These are phyloP conservation scores for Lepiota subincarnata DNA, from an alignment of 768 basidiomycete species.

Conservation along the genomic window DNA sequence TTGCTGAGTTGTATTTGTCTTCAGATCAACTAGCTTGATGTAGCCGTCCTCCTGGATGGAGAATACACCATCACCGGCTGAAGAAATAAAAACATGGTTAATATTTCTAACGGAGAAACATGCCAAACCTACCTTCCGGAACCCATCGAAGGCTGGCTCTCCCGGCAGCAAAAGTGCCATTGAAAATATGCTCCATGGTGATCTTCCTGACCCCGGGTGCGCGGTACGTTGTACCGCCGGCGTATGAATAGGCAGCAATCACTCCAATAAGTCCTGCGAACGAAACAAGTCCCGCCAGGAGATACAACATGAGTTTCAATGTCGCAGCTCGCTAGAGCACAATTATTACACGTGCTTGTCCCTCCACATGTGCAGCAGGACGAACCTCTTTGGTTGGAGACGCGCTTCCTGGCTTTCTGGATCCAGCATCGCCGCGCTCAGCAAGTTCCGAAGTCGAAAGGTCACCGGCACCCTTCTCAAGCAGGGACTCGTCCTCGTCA, in stretches of 20 bases:
- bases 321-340: slow-evolving; percentile 22
- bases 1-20: slow-evolving; percentile 61
- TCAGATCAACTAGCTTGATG: slow-evolving; percentile 80
- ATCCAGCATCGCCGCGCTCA: slow-evolving; percentile 25
- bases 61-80: slow-evolving; percentile 94
- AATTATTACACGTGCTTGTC: neutral
- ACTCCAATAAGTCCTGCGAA: slow-evolving; percentile 70
- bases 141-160: slow-evolving; percentile 72
- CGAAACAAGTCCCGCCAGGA: slow-evolving; percentile 54
- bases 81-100: neutral
- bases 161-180: slow-evolving; percentile 72
- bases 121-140: slow-evolving; percentile 66
- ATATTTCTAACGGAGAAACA: neutral
- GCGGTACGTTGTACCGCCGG: slow-evolving; percentile 45
- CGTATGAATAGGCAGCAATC: slow-evolving; percentile 73
- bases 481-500: slow-evolving; percentile 60
- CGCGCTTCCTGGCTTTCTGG: slow-evolving; percentile 15
- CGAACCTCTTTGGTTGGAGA: slow-evolving; percentile 6
- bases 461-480: slow-evolving; percentile 39
- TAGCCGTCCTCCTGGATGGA: slow-evolving; percentile 55
- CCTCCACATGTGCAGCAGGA: neutral
- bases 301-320: slow-evolving; percentile 57
- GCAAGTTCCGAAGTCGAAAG: slow-evolving; percentile 24
- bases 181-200: slow-evolving; percentile 88
- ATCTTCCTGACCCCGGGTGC: slow-evolving; percentile 58